Evolutionary conservation across 768 basidiomycete species (phyloP).

Genomic region (Favolaschia claudopus): DNA sequence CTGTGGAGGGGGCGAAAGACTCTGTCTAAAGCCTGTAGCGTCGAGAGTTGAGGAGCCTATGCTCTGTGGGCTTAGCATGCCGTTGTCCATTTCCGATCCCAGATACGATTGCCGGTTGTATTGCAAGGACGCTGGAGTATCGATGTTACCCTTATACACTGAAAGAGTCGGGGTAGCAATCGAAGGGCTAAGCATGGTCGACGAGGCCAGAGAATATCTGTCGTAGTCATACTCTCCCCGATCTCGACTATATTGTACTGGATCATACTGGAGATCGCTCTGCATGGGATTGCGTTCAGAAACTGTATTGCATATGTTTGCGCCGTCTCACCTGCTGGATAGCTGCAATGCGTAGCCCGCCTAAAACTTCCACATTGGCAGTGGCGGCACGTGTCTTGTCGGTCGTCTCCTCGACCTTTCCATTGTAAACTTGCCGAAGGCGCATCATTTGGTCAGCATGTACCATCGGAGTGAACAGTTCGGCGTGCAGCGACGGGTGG

Average conservation of each 20-base stretch:
- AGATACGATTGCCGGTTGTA: constrained; percentile 10
- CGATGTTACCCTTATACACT: background rate
- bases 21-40: background rate
- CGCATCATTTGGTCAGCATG: constrained; percentile 44
- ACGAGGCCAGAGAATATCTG: constrained; percentile 57
- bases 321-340: constrained; percentile 29
- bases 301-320: background rate
- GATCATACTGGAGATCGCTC: constrained; percentile 66
- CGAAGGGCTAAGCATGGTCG: constrained; percentile 19
- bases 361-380: constrained; percentile 22
- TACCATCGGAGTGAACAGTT: constrained; percentile 76
- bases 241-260: constrained; percentile 62
- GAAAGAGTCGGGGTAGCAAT: background rate
- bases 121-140: background rate
- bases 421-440: constrained; percentile 17
- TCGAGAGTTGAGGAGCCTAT: background rate
- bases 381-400: background rate
- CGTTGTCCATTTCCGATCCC: constrained; percentile 3
- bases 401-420: constrained; percentile 12
- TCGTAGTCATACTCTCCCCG: constrained; percentile 75
- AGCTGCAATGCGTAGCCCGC: constrained; percentile 30
- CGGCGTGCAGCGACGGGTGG: constrained; percentile 78
- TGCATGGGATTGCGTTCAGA: constrained; percentile 28
- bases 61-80: constrained; percentile 3
- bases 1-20: constrained; percentile 1